These are phyloP conservation scores for Hypoxylon sp. DNA, from an alignment of 2,329 filamentous ascomycete genomes.

Conservation along the genomic window DNA sequence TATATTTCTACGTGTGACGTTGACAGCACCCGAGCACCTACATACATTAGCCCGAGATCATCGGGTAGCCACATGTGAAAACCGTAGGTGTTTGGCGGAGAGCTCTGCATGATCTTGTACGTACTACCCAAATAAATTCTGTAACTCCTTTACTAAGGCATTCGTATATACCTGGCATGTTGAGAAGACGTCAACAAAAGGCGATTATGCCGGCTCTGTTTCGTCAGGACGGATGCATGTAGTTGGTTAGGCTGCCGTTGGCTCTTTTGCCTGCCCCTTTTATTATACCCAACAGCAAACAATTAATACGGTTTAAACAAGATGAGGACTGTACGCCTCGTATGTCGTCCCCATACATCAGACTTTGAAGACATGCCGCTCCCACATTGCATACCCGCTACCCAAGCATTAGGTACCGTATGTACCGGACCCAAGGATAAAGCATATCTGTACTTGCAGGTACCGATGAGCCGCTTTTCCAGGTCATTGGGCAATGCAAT, in stretches of 20 bases:
- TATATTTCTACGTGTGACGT: constrained; percentile 17
- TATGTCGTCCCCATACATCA: constrained; percentile 22
- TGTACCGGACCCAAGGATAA: constrained; percentile 36
- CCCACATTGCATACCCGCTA: constrained; percentile 45
- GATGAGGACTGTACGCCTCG: not conserved
- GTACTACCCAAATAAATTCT: constrained; percentile 1
- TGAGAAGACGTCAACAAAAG: constrained; percentile 3
- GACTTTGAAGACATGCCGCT: constrained; percentile 32
- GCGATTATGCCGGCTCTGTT: constrained; percentile 1
- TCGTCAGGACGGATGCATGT: not conserved
- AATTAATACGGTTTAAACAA: constrained; percentile 22
- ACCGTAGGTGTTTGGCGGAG: constrained; percentile 12
- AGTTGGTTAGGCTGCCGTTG: constrained; percentile 25
- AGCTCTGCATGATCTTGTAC: constrained; percentile 22
- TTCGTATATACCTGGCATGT: constrained; percentile 5
- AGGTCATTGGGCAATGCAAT: constrained; percentile 38
- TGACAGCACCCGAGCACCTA: constrained; percentile 26
- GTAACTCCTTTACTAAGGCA: constrained; percentile 9
- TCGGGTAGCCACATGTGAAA: constrained; percentile 24
- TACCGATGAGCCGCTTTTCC: constrained; percentile 40
- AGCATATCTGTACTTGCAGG: constrained; percentile 41
- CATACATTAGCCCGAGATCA: constrained; percentile 37
- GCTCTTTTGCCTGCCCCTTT: constrained; percentile 6
- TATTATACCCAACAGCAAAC: constrained; percentile 34
- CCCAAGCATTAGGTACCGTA: constrained; percentile 39